Evolutionary conservation across 768 basidiomycete genomes (phyloP), one percentile per base, ranked within the genome.

Genomic region (Russula virescens): DNA sequence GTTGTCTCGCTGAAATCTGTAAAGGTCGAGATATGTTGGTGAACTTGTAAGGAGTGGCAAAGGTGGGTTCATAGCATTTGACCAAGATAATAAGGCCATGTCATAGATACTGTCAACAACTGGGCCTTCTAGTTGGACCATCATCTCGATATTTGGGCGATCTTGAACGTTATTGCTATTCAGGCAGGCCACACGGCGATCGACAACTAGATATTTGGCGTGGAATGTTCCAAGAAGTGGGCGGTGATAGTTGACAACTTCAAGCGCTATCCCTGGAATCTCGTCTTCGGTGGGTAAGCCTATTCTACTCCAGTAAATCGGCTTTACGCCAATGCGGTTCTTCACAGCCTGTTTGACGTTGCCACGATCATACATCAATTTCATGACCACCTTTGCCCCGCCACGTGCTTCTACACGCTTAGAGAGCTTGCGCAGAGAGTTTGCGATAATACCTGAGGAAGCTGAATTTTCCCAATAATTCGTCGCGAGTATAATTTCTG

Each of bases 81-180:
- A 77, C 84, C 84, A 88, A 49, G 81, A 81, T 58, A 86, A 76
- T 53, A 89, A 79, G 16, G 83, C 83, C 73, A 81, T 82, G 71
- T 89, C 88, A 73, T 87, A 88, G 65, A 89, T 76, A 5, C 82
- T 77, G 60, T 88, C 80, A 61, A 89, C 87, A 56, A 89, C 79
- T 0, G 84, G 83, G 0, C 87, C 87, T 69, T 89, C 87, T 47
- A 88, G 77, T 66, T 87, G 86, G 8, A 80, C 71, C 85, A 86
- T 86, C 80, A 87, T 81, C 72, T 83, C 79, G 62, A 79, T 65
- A 66, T 81, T 79, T 8, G 77, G 73, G 21, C 79, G 77, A 65
- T 83, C 81, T 72, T 86, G 86, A 45, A 88, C 84, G 60, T 88
- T 88, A 73, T 87, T 87, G 54, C 79, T 81, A 70, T 85, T 84